phyloP scores from a whole-genome alignment of 495 filamentous ascomycete genomes.

The Rhizodiscina lignyota region DNA sequence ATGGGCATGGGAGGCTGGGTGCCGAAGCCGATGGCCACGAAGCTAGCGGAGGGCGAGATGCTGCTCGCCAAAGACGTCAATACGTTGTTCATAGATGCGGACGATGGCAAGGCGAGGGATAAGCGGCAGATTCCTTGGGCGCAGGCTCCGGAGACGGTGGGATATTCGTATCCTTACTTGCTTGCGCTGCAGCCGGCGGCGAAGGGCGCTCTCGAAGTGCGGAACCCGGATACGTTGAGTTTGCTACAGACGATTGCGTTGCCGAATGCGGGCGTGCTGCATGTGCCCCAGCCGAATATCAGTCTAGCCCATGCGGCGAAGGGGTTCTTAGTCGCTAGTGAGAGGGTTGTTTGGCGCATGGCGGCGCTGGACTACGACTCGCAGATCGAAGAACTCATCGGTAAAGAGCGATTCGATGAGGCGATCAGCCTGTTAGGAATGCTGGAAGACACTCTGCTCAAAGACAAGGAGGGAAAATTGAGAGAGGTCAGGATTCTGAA shows the following conservation, averaged over 20 bases:
- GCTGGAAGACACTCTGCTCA: conserved; percentile 81
- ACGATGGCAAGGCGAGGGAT: conserved; percentile 58
- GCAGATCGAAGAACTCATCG: conserved; percentile 72
- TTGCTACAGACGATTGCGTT: conserved; percentile 72
- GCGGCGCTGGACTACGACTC: conserved; percentile 81
- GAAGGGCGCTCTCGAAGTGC: conserved; percentile 75
- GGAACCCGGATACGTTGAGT: conserved; percentile 82
- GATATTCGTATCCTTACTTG: conserved; percentile 92
- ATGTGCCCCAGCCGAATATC: conserved; percentile 87
- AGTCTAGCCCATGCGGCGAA: conserved; percentile 89
- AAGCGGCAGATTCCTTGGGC: conserved; percentile 85
- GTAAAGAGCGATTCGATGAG: conserved; percentile 67
- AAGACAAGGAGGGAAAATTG: conserved; percentile 63
- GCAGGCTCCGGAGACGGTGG: conserved; percentile 71
- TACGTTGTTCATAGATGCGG: conserved; percentile 71
- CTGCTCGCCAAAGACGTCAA: conserved; percentile 91
- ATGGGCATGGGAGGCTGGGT: conserved; percentile 84
- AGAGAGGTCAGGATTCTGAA: conserved; percentile 81
- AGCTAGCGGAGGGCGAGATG: conserved; percentile 65
- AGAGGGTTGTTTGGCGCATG: conserved; percentile 90
- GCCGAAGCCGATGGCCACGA: conserved; percentile 75
- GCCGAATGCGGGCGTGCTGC: conserved; percentile 61
- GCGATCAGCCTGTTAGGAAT: conserved; percentile 76
- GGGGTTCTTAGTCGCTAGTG: conserved; percentile 79
- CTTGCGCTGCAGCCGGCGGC: conserved; percentile 68